These are phyloP conservation scores for Phytophthora hibernalis DNA, from an alignment of 352 stramenopile genomes.

Conservation along the genomic window DNA sequence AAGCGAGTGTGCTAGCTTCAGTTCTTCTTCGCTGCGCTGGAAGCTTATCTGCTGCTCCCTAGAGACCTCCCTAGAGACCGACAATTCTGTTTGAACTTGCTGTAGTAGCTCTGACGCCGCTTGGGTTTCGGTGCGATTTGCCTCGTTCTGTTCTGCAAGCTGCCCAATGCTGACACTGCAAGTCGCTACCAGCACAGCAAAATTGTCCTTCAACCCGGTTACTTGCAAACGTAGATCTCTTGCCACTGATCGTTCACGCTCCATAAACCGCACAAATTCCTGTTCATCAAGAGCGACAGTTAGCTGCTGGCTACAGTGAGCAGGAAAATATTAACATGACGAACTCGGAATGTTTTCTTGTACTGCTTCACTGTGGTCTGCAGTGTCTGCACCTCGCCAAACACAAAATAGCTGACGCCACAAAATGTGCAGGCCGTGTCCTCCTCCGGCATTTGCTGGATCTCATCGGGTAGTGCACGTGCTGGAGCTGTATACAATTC, in stretches of 20 bases:
- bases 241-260: conserved; percentile 56
- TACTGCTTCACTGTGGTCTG: conserved; percentile 75
- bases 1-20: conserved; percentile 40
- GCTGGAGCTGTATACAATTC: conserved; percentile 72
- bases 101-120: conserved; percentile 30
- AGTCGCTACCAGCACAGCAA: conserved; percentile 33
- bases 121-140: conserved; percentile 6
- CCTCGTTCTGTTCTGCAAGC: conserved; percentile 35
- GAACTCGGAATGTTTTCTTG: conserved; percentile 72
- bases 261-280: conserved; percentile 75
- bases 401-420: conserved; percentile 88
- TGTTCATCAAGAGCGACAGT: conserved; percentile 18
- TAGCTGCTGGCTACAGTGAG: not conserved
- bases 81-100: conserved; percentile 29
- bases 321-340: conserved; percentile 1
- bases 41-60: conserved; percentile 37
- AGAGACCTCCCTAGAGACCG: conserved; percentile 9
- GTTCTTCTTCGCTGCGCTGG: conserved; percentile 48
- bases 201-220: conserved; percentile 43
- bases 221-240: conserved; percentile 52
- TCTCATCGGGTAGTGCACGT: conserved; percentile 65
- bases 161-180: conserved; percentile 26
- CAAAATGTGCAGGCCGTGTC: conserved; percentile 88
- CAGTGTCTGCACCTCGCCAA: conserved; percentile 83
- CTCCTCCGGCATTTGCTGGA: conserved; percentile 69